Evolutionary conservation across 2,329 filamentous ascomycete species (phyloP).

Genomic region (Cladosporium sp.): DNA sequence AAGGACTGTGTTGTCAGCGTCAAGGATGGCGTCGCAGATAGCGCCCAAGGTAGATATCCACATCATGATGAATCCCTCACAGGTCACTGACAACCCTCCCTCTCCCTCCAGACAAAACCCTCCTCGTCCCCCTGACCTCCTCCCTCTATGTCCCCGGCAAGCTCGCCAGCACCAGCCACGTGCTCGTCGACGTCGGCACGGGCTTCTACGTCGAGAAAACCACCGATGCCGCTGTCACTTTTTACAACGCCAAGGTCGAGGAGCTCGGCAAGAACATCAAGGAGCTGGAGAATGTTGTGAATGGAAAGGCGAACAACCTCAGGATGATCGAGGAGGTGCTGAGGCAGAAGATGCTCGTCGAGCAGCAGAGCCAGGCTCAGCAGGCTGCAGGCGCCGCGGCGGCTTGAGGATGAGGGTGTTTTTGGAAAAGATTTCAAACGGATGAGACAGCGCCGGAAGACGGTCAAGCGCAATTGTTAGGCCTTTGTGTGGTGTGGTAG

Average conservation of each 20-base stretch:
- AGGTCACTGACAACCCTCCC: conserved; percentile 26
- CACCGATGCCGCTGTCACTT: conserved; percentile 57
- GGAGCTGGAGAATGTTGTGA: conserved; percentile 64
- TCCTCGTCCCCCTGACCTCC: conserved; percentile 90
- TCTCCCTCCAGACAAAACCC: conserved; percentile 47
- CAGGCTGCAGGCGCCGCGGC: conserved; percentile 1
- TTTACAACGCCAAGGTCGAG: conserved; percentile 65
- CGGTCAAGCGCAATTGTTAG: too few relatives aligned
- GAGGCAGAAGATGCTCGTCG: conserved; percentile 33
- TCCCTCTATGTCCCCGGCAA: conserved; percentile 89
- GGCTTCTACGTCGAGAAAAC: conserved; percentile 92
- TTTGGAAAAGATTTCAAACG: too few relatives aligned
- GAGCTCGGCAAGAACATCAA: conserved; percentile 60
- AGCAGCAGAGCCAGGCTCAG: conserved; percentile 18
- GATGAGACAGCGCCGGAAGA: too few relatives aligned
- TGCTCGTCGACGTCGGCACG: conserved; percentile 88
- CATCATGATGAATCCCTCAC: neutral
- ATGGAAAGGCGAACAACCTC: conserved; percentile 76
- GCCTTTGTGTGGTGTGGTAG: too few relatives aligned
- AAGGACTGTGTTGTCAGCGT: conserved; percentile 82
- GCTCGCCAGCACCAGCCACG: conserved; percentile 67
- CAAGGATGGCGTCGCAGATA: conserved; percentile 36
- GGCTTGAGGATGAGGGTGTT: neutral
- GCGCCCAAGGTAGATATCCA: conserved; percentile 32
- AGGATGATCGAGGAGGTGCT: conserved; percentile 83